Evolutionary conservation across 2,329 filamentous ascomycete genomes (phyloP).

Genomic region (Cladosporium austrohemisphaericum): DNA sequence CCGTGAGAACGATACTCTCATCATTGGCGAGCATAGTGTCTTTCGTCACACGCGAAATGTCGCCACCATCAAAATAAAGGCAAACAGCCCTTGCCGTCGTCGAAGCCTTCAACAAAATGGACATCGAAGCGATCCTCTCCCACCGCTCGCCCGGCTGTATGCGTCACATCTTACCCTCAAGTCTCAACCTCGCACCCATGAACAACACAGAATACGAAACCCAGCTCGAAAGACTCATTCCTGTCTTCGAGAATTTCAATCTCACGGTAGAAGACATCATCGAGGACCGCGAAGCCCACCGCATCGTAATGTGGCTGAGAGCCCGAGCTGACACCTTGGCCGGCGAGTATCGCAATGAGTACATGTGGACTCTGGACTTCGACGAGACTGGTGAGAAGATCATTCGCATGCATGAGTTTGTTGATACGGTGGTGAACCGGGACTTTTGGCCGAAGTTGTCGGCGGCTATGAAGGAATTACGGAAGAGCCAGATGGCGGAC

Average conservation of each 20-base stretch:
- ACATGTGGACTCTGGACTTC: constrained; percentile 23
- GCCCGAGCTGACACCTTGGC: constrained; percentile 31
- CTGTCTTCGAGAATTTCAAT: constrained; percentile 33
- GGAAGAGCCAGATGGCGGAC: constrained; percentile 6
- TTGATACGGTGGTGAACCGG: constrained; percentile 20
- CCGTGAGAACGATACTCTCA: too few relatives aligned
- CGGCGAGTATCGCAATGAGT: constrained; percentile 23
- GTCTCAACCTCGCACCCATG: constrained; percentile 21
- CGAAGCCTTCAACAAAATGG: constrained; percentile 31
- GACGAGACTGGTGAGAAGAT: constrained; percentile 20
- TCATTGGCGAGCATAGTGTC: too few relatives aligned
- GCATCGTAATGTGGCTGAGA: constrained; percentile 33
- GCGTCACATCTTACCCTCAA: constrained; percentile 28
- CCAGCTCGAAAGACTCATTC: constrained; percentile 24
- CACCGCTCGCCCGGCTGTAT: constrained; percentile 27
- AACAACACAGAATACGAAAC: constrained; percentile 21
- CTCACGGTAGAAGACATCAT: constrained; percentile 31
- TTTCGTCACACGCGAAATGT: too few relatives aligned
- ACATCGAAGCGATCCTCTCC: constrained; percentile 29
- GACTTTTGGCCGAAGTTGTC: constrained; percentile 23
- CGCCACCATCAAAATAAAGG: constrained; percentile 23
- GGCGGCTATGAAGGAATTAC: constrained; percentile 16
- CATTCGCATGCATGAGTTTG: constrained; percentile 20
- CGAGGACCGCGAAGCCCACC: constrained; percentile 27
- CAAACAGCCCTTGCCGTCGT: constrained; percentile 30